A percentile compares a stretch with the other conserved stretches of the same genome.
phyloP scores from a whole-genome alignment of 75 land plant species.

The Ceratopteris richardii region DNA sequence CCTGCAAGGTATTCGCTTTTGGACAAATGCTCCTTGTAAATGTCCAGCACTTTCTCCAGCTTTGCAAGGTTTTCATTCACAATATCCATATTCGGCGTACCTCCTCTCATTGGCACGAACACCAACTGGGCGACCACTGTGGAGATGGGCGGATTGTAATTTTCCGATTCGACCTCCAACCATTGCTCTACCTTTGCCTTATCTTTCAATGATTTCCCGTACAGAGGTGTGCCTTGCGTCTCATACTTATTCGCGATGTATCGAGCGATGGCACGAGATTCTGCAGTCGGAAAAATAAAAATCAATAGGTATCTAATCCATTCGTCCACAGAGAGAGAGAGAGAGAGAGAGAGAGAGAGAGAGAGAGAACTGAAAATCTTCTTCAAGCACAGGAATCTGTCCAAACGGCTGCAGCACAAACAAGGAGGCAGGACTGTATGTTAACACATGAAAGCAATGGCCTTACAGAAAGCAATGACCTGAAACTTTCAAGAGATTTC shows the following conservation, averaged over 20 bases:
- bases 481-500: neutral
- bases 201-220: constrained; percentile 22
- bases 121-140: constrained; percentile 11
- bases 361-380: constrained; percentile 9
- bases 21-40: constrained; percentile 21
- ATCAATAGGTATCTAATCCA: neutral
- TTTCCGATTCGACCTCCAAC: constrained; percentile 45
- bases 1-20: constrained; percentile 33
- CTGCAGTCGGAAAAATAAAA: no score
- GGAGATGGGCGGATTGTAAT: constrained; percentile 24
- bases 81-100: constrained; percentile 9
- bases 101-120: constrained; percentile 16
- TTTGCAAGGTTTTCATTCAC: constrained; percentile 10
- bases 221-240: constrained; percentile 22
- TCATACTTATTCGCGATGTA: constrained; percentile 27
- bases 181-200: constrained; percentile 32
- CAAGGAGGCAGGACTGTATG: no score
- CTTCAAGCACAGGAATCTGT: constrained; percentile 34
- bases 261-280: constrained; percentile 42
- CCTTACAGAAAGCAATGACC: neutral
- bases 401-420: constrained; percentile 64
- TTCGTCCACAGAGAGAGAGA: neutral
- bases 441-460: no score
- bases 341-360: neutral
- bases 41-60: constrained; percentile 31